Percentiles rank a stretch among this genome's conserved stretches.
phyloP scores from a whole-genome alignment of 2,329 filamentous ascomycete species.

The Eurotiales sp. region DNA sequence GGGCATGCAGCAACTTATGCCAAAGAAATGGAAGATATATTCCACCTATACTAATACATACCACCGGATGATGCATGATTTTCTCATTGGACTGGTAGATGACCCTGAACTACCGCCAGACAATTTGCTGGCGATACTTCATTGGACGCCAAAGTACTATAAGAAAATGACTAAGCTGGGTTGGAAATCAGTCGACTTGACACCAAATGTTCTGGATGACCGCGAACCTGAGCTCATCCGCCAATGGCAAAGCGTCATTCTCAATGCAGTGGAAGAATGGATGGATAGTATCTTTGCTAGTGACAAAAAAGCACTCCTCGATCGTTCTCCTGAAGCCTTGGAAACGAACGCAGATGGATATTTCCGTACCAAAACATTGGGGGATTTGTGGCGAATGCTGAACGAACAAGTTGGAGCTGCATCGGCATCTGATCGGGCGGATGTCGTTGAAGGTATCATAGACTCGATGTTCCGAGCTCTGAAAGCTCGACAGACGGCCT shows the following conservation, averaged over 20 bases:
- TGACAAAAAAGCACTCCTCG: slow-evolving; percentile 76
- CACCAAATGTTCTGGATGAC: slow-evolving; percentile 84
- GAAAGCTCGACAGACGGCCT: slow-evolving; percentile 74
- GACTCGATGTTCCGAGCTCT: slow-evolving; percentile 93
- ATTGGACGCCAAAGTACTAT: slow-evolving; percentile 96
- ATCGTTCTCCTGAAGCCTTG: slow-evolving; percentile 73
- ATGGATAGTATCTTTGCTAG: slow-evolving; percentile 86
- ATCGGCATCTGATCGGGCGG: slow-evolving; percentile 75
- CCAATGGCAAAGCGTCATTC: slow-evolving; percentile 92
- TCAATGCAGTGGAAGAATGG: slow-evolving; percentile 94
- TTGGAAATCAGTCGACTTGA: slow-evolving; percentile 69
- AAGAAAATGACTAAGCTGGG: slow-evolving; percentile 91
- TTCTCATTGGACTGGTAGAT: slow-evolving; percentile 76
- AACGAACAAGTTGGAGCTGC: slow-evolving; percentile 87
- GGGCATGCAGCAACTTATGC: slow-evolving; percentile 87
- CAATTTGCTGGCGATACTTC: slow-evolving; percentile 85
- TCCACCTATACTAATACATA: slow-evolving; percentile 88
- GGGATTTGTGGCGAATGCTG: slow-evolving; percentile 97
- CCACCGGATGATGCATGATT: slow-evolving; percentile 93
- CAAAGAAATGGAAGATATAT: slow-evolving; percentile 94
- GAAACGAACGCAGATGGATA: slow-evolving; percentile 86
- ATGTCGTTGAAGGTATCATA: slow-evolving; percentile 91
- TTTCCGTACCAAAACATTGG: slow-evolving; percentile 85
- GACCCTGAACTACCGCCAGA: slow-evolving; percentile 79
- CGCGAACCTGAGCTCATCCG: slow-evolving; percentile 85